Conservation (phyloP, 352 stramenopile genomes). For the Phytophthora pini region DNA sequence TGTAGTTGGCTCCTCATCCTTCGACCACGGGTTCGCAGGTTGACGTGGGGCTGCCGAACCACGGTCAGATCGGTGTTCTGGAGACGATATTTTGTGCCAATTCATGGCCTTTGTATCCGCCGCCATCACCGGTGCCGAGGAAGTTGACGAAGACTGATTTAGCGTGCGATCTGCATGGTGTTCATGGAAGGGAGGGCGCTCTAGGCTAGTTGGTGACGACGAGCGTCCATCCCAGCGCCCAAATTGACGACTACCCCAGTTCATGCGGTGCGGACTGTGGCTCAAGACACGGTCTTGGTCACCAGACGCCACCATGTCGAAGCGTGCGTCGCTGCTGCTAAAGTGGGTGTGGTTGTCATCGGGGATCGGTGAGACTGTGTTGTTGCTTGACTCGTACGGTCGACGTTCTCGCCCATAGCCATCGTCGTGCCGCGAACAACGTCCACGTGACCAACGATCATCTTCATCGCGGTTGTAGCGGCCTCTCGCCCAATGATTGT, state of each 20-base stretch:
- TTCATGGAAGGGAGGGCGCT: slow-evolving; percentile 4
- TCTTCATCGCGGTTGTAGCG: slow-evolving; percentile 5
- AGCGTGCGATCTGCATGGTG: slow-evolving; percentile 1
- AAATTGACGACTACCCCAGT: slow-evolving; percentile 16
- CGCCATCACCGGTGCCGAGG: not conserved
- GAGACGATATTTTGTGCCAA: slow-evolving; percentile 14
- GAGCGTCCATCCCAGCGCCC: slow-evolving; percentile 7
- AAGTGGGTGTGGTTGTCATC: slow-evolving; percentile 32
- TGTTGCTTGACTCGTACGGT: not conserved
- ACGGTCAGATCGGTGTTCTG: slow-evolving; percentile 1
- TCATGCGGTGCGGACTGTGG: slow-evolving; percentile 26
- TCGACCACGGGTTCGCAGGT: slow-evolving; percentile 4
- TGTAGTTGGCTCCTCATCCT: slow-evolving; percentile 19
- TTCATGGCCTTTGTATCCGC: slow-evolving; percentile 9
- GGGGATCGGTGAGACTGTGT: slow-evolving; percentile 4
- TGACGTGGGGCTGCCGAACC: not conserved
- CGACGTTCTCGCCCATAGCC: slow-evolving; percentile 10
- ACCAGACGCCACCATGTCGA: slow-evolving; percentile 22
- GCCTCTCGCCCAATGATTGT: slow-evolving; percentile 8
- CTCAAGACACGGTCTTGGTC: slow-evolving; percentile 19
- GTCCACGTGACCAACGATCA: slow-evolving; percentile 20
- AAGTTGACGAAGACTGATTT: slow-evolving; percentile 3
- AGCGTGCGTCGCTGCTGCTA: slow-evolving; percentile 40
- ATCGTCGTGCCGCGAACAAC: slow-evolving; percentile 11
- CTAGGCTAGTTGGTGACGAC: not conserved